These are phyloP conservation scores for Hyaloperonospora arabidopsidis DNA, from an alignment of 352 stramenopile genomes.

Conservation along the genomic window DNA sequence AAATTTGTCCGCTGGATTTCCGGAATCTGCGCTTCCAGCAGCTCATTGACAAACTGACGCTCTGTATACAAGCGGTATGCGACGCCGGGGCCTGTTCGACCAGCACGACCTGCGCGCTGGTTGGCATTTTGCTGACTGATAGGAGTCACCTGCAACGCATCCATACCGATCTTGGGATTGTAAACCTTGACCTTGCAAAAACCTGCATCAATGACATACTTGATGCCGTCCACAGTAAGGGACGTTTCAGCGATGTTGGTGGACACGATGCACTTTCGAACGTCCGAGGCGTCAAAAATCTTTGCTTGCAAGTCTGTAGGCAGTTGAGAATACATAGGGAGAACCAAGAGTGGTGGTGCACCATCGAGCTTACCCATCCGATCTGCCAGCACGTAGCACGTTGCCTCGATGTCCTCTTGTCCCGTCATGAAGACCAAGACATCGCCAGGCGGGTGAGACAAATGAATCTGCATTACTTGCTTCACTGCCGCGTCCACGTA, in stretches of 20 bases:
- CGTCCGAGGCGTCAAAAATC: conserved; percentile 94
- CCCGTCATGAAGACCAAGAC: conserved; percentile 99
- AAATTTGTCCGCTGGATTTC: conserved; percentile 98
- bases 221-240: conserved; percentile 94
- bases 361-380: conserved; percentile 92
- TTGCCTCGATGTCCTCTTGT: conserved; percentile 98
- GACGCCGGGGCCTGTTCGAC: conserved; percentile 85
- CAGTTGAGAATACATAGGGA: conserved; percentile 99
- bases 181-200: conserved; percentile 99
- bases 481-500: conserved; percentile 98
- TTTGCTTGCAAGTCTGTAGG: conserved; percentile 96
- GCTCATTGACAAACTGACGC: conserved; percentile 93
- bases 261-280: conserved; percentile 95
- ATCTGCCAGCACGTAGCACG: conserved; percentile 90
- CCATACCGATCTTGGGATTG: conserved; percentile 99
- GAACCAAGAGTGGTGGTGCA: conserved; percentile 91
- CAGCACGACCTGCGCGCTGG: conserved; percentile 92
- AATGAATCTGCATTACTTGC: conserved; percentile 97
- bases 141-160: conserved; percentile 92
- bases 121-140: conserved; percentile 97
- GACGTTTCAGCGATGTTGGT: conserved; percentile 98
- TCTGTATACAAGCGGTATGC: conserved; percentile 97
- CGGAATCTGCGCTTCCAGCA: conserved; percentile 95
- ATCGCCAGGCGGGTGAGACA: conserved; percentile 94
- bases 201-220: conserved; percentile 96